Base-by-base conservation (phyloP, 2,329 filamentous ascomycete species). In the Aureobasidium sp. region DNA sequence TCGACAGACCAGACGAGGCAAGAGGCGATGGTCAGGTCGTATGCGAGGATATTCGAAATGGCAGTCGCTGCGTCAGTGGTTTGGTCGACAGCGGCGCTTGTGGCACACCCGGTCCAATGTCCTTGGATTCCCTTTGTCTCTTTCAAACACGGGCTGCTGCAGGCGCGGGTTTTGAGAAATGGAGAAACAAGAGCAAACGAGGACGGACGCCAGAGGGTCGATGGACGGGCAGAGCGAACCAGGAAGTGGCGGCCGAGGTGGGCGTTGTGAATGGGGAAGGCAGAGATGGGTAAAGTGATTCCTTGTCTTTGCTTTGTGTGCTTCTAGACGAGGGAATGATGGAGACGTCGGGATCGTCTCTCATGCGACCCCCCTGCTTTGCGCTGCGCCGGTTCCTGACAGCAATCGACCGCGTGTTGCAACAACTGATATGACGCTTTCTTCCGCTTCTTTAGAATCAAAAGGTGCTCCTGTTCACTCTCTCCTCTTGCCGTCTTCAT, bases 231-330 rank as follows among this genome's bases (percentile, higher is more conserved):
- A 25, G 57, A 60, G 41, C 44, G 25, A 49, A 45, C 45, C 57
- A 60, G 57, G 45, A 51, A 60, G 57, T 60, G 57, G 57, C 57
- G 57, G 57, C 37, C n/a, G 57, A 41, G 44, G 34, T 25, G 57
- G 57, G 57, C 41, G 57, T 60, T 51, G 57, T 60, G 44, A 60
- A 51, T 52, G 57, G 42, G 57, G 36, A 51, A 51, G 57, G 41
- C 20, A 34, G 34, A 22, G 41, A 59, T 45, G 55, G 44, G 37
- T 44, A 57, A 47, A 37, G 44, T 60, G 57, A 51, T 60, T 60
- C 57, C 57, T 60, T 60, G 57, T 60, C 57, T 60, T 60, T 51
- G 57, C 57, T 60, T 60, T 60, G 57, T 60, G 57, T 60, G 57
- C 57, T 48, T 57, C 53, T 58, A 60, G 57, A 60, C 57, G 57